Evolutionary conservation across 2,329 filamentous ascomycete species (phyloP).

Genomic region (Atkinsonella hypoxylon): DNA sequence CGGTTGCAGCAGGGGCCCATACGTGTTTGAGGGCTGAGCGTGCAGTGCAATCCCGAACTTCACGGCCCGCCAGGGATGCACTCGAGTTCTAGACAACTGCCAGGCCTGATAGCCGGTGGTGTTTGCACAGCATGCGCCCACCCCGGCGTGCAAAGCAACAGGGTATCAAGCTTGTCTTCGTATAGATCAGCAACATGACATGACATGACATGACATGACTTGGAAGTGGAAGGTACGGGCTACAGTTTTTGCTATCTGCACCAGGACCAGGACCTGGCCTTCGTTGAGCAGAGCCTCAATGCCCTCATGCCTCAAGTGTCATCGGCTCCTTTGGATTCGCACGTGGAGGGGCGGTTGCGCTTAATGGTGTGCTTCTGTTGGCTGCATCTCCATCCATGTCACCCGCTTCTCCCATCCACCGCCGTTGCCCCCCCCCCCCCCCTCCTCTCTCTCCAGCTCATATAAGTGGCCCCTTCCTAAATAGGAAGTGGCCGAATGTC

Average conservation of each 20-base stretch:
- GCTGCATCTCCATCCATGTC: neutral
- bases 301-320: neutral
- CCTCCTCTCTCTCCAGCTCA: neutral
- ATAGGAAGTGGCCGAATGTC: slow-evolving; percentile 5
- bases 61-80: neutral
- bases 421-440: too few relatives aligned
- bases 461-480: neutral
- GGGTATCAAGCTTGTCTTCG: too few relatives aligned
- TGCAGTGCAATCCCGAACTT: neutral
- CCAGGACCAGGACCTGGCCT: too few relatives aligned
- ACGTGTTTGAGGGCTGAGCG: neutral
- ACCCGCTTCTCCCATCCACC: neutral
- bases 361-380: neutral
- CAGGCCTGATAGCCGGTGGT: neutral
- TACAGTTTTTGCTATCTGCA: too few relatives aligned
- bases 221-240: too few relatives aligned
- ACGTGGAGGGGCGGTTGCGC: slow-evolving; percentile 1
- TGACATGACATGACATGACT: too few relatives aligned
- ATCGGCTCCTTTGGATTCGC: neutral
- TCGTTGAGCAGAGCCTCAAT: neutral
- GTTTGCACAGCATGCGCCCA: too few relatives aligned
- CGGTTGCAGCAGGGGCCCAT: neutral
- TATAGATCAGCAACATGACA: too few relatives aligned
- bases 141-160: neutral
- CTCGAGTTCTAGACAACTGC: neutral